phyloP scores from a whole-genome alignment of 768 basidiomycete species.

The Serendipita sp. region DNA sequence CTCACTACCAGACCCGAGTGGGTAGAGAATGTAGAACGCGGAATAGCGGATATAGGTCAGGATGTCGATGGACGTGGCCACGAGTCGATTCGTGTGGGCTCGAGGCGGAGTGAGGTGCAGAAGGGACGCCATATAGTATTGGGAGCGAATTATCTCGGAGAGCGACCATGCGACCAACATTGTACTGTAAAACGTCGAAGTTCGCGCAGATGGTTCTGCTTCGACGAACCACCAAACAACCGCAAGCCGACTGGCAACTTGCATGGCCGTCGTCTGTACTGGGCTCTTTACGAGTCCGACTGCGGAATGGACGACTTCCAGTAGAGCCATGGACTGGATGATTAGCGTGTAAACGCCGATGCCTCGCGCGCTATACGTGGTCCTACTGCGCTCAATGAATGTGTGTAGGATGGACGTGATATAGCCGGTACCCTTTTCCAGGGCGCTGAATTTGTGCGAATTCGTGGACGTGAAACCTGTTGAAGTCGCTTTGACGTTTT shows the following conservation, averaged over 20 bases:
- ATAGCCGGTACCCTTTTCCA: constrained; percentile 12
- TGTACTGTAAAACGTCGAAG: constrained; percentile 65
- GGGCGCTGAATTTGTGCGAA: constrained; percentile 19
- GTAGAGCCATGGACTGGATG: constrained; percentile 67
- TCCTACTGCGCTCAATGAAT: constrained; percentile 33
- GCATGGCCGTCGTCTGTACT: constrained; percentile 53
- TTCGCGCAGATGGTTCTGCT: constrained; percentile 33
- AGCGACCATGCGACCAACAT: constrained; percentile 90
- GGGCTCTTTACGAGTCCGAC: constrained; percentile 69
- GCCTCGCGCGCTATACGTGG: constrained; percentile 33
- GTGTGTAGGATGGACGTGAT: constrained; percentile 20
- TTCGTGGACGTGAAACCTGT: constrained; percentile 20
- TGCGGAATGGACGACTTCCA: constrained; percentile 73
- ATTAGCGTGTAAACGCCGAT: constrained; percentile 45
- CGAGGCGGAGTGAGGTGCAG: constrained; percentile 31
- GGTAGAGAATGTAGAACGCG: constrained; percentile 87
- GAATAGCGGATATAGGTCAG: constrained; percentile 75
- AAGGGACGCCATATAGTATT: constrained; percentile 63
- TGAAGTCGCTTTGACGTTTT: constrained; percentile 16
- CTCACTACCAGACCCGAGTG: constrained; percentile 80
- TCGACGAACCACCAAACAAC: constrained; percentile 74
- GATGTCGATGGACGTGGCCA: not conserved
- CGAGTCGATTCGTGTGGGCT: not conserved
- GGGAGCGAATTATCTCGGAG: constrained; percentile 84
- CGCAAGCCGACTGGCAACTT: constrained; percentile 68